Base-by-base conservation (phyloP, 768 basidiomycete genomes). In the Lactarius indigo region DNA sequence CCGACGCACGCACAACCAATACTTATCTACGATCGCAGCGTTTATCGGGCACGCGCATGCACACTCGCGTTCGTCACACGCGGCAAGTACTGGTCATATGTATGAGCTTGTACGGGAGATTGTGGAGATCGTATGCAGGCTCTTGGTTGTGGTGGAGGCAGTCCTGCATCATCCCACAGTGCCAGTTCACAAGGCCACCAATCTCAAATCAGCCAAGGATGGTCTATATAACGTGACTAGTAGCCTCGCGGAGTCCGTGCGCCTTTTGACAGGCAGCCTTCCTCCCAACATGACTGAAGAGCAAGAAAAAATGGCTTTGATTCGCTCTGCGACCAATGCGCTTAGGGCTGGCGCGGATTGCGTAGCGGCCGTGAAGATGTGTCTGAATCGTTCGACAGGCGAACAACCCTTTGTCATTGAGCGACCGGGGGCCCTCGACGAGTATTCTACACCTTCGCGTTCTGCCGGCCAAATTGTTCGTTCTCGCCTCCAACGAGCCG, bases 1-100 rank as follows among this genome's bases (percentile, higher is more conserved):
- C 55, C 86, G 90, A n/a, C 78, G 81, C 68, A 92, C 92, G 17
- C 94, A 97, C 74, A 95, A 97, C 74, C 85, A 90, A 58, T 91
- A 96, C 72, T 81, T 98, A 13, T 96, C 94, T 5, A 92, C 94
- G 23, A 94, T 97, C 73, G 96, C 97, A 26, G 96, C 96, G 7
- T 95, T 99, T 76, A 97, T 99, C 72, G 96, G 96, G 1, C 95
- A 98, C 74, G 92, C 94, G 1, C 96, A 98, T 73, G 92, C 92
- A 18, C 92, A 98, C 80, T 89, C 92, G 26, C 88, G 92, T 55
- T 82, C 85, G 47, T 92, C 92, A 33, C 96, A 98, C 76, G 94
- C 96, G 0, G 92, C 94, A 6, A 93, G 90, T 67, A 96, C 94
- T 18, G 96, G 93, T 1, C 91, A 94, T 71, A 83, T 98, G 76